Evolutionary conservation across 805 yeast species (phyloP).

Genomic region (Starmerella davenportii): DNA sequence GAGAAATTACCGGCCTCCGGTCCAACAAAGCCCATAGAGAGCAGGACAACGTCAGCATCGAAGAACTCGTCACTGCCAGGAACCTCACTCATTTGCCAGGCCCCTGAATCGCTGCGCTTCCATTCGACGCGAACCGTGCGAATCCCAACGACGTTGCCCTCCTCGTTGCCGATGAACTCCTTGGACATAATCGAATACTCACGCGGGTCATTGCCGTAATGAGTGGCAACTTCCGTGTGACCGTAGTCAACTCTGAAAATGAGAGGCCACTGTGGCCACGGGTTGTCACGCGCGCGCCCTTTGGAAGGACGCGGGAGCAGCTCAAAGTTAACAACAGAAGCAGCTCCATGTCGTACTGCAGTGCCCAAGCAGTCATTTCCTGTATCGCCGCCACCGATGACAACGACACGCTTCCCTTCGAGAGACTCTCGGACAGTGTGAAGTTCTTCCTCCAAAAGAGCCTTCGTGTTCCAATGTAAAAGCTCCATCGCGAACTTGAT

Average conservation of each 20-base stretch:
- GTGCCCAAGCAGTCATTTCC: conserved; percentile 99
- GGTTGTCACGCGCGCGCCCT: conserved; percentile 78
- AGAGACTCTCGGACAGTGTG: conserved; percentile 54
- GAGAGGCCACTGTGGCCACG: conserved; percentile 99
- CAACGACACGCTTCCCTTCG: conserved; percentile 79
- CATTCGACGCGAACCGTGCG: conserved; percentile 95
- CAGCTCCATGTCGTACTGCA: conserved; percentile 90
- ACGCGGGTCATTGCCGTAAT: conserved; percentile 94
- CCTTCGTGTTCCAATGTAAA: conserved; percentile 74
- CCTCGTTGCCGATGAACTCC: conserved; percentile 87
- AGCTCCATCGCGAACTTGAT: conserved; percentile 91
- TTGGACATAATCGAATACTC: conserved; percentile 89
- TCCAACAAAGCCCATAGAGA: conserved; percentile 96
- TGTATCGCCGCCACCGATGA: conserved; percentile 99
- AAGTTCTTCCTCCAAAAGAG: conserved; percentile 63
- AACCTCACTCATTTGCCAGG: conserved; percentile 97
- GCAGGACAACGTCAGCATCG: conserved; percentile 83
- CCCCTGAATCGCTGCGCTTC: conserved; percentile 88
- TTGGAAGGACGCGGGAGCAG: conserved; percentile 82
- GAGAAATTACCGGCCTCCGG: conserved; percentile 67
- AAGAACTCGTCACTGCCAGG: conserved; percentile 88
- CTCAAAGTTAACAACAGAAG: conserved; percentile 85
- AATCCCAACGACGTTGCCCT: conserved; percentile 87
- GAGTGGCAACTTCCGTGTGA: conserved; percentile 84
- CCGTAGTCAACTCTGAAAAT: conserved; percentile 96